Evolutionary conservation across 164 flowering plant species (phyloP).

Genomic region (Sextonia rubra): DNA sequence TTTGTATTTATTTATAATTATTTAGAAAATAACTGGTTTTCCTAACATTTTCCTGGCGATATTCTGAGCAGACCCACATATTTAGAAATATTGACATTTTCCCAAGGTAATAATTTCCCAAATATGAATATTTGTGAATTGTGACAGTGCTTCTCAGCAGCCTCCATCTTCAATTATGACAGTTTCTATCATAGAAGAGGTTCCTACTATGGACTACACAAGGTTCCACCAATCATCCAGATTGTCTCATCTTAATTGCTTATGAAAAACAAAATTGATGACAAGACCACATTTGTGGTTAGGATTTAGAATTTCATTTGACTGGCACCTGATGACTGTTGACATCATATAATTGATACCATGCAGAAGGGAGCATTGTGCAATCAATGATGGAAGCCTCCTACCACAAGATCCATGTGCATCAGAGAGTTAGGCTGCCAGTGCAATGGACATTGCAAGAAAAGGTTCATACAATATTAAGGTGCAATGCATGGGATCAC

Average conservation of each 20-base stretch:
- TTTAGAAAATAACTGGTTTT: too few species aligned
- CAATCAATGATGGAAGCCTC: not conserved
- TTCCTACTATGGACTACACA: not conserved
- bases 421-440: not conserved
- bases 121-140: too few species aligned
- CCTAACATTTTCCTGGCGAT: too few species aligned
- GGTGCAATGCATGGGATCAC: not conserved
- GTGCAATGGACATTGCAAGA: too few species aligned
- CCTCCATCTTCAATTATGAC: not conserved
- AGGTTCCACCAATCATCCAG: not conserved
- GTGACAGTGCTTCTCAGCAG: not conserved
- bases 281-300: not conserved
- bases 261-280: not conserved
- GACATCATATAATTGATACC: not conserved
- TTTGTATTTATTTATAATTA: too few species aligned
- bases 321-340: not conserved
- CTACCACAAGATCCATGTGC: not conserved
- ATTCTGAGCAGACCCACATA: too few species aligned
- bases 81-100: too few species aligned
- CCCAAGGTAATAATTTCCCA: too few species aligned
- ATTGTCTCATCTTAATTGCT: not conserved
- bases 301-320: not conserved
- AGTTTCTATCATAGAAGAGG: not conserved
- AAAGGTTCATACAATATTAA: not conserved
- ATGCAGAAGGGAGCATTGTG: not conserved